Evolutionary conservation across 768 basidiomycete genomes (phyloP).

Genomic region (Pleurotus tuoliensis): DNA sequence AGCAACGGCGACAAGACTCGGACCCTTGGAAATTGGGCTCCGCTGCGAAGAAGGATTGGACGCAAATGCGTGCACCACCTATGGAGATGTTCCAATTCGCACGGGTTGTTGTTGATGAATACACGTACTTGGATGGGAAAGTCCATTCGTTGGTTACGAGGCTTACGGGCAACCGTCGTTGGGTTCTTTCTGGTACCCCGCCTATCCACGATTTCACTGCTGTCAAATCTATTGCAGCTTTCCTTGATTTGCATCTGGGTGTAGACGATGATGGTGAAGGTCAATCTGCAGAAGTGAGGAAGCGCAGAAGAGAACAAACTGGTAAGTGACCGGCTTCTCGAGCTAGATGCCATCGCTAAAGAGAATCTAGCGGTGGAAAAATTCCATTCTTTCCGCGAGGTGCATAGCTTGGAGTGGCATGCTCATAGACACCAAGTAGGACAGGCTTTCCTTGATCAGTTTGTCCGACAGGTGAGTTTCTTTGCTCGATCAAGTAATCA

Average conservation of each 20-base stretch:
- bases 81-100: slow-evolving; percentile 92
- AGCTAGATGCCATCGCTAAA: slow-evolving; percentile 14
- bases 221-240: slow-evolving; percentile 86
- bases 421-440: slow-evolving; percentile 79
- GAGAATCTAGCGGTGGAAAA: slow-evolving; percentile 66
- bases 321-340: slow-evolving; percentile 37
- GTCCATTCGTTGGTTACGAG: slow-evolving; percentile 74
- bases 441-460: slow-evolving; percentile 76
- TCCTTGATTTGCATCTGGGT: slow-evolving; percentile 87
- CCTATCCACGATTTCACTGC: slow-evolving; percentile 89
- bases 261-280: slow-evolving; percentile 87
- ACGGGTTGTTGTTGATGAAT: slow-evolving; percentile 89
- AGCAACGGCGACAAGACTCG: slow-evolving; percentile 48
- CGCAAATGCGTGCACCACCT: slow-evolving; percentile 74
- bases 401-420: slow-evolving; percentile 91
- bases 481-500: background rate
- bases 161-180: slow-evolving; percentile 74
- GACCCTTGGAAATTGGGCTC: slow-evolving; percentile 79
- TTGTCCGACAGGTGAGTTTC: slow-evolving; percentile 73
- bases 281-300: slow-evolving; percentile 70
- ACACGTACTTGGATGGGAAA: slow-evolving; percentile 85
- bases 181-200: slow-evolving; percentile 97
- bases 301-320: slow-evolving; percentile 79
- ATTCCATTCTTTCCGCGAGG: slow-evolving; percentile 96
- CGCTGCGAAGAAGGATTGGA: slow-evolving; percentile 70